Evolutionary conservation across 2,329 filamentous ascomycete species (phyloP), one percentile per base, ranked within the genome.

Genomic region (Fusarium phyllophilum): DNA sequence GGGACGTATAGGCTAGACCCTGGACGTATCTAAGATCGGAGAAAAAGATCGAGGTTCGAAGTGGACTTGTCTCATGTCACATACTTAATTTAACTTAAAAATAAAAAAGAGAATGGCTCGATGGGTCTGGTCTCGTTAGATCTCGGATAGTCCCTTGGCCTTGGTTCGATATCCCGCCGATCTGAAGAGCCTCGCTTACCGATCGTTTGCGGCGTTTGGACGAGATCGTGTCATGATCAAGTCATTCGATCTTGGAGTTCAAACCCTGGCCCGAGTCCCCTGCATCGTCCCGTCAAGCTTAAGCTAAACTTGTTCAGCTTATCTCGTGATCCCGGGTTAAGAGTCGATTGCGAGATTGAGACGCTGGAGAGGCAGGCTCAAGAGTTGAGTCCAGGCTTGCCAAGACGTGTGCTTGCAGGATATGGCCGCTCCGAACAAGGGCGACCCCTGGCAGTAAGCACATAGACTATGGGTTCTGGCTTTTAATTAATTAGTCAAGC

Each of bases 41-140:
- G 66, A 70, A 66, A 70, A 66, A 26, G 52, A 70, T 70, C 59
- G 67, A 33, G 33, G 22, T 15, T 44, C 29, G 46, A 41, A 42
- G 33, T 55, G 41, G 59, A 57, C 36, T 55, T 54, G 52, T 70
- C 66, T 60, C 45, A 44, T 66, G 11, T 70, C 46, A 51, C 17
- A 39, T 46, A 39, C 20, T 39, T 22, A 39, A 34, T 46, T 48
- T 34, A 39, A 34, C 52, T 48, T 34, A 22, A 31, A 65, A 41
- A 48, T 13, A 46, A n/a, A 51, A 26, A 24, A 42, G n/a, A n/a
- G 20, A 36, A 20, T 36, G 20, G 49, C 36, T 65, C 29, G 51
- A 69, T 57, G 31, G 45, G 51, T 38, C 51, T 64, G 17, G 17
- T 49, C 31, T 29, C n/a, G 26, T 36, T 36, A 51, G 64, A 31